phyloP scores from a whole-genome alignment of 2,329 filamentous ascomycete genomes.

The Ascochyta lentis region DNA sequence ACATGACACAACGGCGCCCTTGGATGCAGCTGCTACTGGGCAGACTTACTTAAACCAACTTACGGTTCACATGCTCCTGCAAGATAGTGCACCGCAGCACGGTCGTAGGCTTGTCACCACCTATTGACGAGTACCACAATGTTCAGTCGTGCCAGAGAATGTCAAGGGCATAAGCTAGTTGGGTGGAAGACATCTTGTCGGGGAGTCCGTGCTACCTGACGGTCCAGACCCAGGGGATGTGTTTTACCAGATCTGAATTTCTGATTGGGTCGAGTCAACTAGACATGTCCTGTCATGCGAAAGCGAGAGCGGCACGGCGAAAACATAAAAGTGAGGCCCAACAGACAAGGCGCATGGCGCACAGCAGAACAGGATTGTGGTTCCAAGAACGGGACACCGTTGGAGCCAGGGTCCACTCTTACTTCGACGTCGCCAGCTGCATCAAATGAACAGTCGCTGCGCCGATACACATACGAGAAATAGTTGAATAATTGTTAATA shows the following conservation, averaged over 20 bases:
- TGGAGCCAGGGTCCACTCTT: conserved; percentile 13
- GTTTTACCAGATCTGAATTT: neutral
- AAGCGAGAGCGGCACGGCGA: conserved; percentile 28
- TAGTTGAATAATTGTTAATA: conserved; percentile 33
- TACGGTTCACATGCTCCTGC: conserved; percentile 4
- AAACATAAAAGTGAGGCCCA: conserved; percentile 24
- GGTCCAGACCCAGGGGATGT: neutral
- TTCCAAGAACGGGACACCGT: conserved; percentile 11
- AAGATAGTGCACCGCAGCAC: conserved; percentile 4
- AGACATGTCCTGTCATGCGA: conserved; percentile 10
- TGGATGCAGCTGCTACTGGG: neutral
- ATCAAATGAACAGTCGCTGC: conserved; percentile 18
- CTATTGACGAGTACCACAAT: neutral
- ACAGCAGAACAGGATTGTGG: conserved; percentile 29
- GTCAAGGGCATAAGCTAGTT: neutral
- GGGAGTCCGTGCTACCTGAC: neutral
- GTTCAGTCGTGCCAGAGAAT: neutral
- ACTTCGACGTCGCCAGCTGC: conserved; percentile 18
- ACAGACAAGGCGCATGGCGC: conserved; percentile 14
- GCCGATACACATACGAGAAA: conserved; percentile 29
- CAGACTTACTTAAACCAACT: neutral
- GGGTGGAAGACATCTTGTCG: neutral
- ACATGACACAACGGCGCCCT: conserved; percentile 20
- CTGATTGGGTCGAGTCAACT: neutral
- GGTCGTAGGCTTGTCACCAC: neutral